Percentiles rank a stretch among this genome's conserved stretches.
phyloP scores from a whole-genome alignment of 1,139 yeast genomes.

The Yamadazyma pseudoaaseri region DNA sequence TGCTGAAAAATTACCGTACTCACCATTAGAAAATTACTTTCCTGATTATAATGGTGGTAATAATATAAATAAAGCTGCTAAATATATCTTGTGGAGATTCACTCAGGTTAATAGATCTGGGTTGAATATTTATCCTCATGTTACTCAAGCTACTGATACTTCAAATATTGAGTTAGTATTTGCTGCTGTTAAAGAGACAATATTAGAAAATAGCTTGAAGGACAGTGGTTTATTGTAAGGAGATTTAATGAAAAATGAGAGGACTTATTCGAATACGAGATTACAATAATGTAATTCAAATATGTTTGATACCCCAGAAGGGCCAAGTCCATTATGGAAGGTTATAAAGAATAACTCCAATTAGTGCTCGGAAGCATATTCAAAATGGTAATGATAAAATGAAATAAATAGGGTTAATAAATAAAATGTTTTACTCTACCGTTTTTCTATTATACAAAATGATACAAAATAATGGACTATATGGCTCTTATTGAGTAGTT shows the following conservation, averaged over 20 bases:
- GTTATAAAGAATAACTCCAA: too few relatives aligned
- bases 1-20: conserved; percentile 77
- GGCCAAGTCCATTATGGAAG: too few relatives aligned
- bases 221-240: conserved; percentile 77
- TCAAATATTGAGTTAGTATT: conserved; percentile 83
- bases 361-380: too few relatives aligned
- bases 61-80: conserved; percentile 90
- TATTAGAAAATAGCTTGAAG: conserved; percentile 76
- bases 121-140: conserved; percentile 81
- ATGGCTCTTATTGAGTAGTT: too few relatives aligned
- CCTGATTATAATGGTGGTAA: conserved; percentile 90
- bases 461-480: too few relatives aligned
- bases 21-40: conserved; percentile 81
- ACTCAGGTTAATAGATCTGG: conserved; percentile 83
- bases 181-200: conserved; percentile 89
- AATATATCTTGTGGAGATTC: conserved; percentile 88
- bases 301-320: too few relatives aligned
- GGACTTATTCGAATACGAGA: too few relatives aligned
- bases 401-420: background rate
- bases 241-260: background rate
- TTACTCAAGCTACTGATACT: conserved; percentile 94
- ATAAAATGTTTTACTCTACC: background rate
- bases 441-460: conserved; percentile 1
- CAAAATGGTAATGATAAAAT: background rate
- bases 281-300: too few relatives aligned